Conservation (phyloP, 805 yeast species). For the Starmerella tilneyi region DNA sequence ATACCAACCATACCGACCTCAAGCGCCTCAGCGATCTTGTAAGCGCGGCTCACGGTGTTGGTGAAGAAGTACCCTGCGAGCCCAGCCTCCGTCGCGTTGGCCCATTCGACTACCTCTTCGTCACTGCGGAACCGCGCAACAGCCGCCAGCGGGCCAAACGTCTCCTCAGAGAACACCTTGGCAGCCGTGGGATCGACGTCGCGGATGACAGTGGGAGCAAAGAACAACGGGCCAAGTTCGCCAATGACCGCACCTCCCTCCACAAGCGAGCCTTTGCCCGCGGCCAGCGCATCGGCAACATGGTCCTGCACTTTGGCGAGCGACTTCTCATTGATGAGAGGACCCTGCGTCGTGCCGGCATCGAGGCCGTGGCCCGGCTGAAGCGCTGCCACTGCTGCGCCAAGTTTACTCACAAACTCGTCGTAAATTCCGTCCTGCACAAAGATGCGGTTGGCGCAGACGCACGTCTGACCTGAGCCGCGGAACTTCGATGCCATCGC, state of each 20-base stretch:
- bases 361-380: slow-evolving; percentile 55
- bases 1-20: slow-evolving; percentile 77
- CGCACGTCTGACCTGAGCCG: slow-evolving; percentile 73
- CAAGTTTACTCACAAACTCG: slow-evolving; percentile 43
- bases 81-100: slow-evolving; percentile 62
- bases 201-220: slow-evolving; percentile 56
- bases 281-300: slow-evolving; percentile 52
- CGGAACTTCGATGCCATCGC: slow-evolving; percentile 60
- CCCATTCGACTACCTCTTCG: slow-evolving; percentile 50
- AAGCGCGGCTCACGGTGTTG: slow-evolving; percentile 42
- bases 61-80: slow-evolving; percentile 70
- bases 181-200: slow-evolving; percentile 45
- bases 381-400: slow-evolving; percentile 37
- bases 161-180: slow-evolving; percentile 55
- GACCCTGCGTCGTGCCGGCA: slow-evolving; percentile 59
- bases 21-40: slow-evolving; percentile 54
- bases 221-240: slow-evolving; percentile 54
- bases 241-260: slow-evolving; percentile 49
- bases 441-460: slow-evolving; percentile 63
- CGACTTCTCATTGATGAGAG: slow-evolving; percentile 56
- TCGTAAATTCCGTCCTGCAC: slow-evolving; percentile 59
- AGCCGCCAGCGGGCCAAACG: slow-evolving; percentile 74
- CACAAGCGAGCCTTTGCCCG: slow-evolving; percentile 51
- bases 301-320: slow-evolving; percentile 51
- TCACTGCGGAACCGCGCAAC: slow-evolving; percentile 53